Evolutionary conservation across 441 rosid genomes (phyloP).

Genomic region (Dalechampia spathulata): DNA sequence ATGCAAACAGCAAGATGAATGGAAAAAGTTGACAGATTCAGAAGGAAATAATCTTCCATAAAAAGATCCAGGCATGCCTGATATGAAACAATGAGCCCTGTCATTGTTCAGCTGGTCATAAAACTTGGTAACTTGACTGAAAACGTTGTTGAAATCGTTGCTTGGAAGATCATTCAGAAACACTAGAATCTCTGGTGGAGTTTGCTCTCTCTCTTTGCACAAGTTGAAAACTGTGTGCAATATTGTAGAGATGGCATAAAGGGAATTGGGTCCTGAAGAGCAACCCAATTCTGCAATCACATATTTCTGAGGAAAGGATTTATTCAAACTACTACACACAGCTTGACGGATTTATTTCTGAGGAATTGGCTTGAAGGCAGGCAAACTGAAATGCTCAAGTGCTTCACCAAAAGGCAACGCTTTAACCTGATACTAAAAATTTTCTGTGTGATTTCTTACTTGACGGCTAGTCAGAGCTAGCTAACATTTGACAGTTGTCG

Average conservation of each 20-base stretch:
- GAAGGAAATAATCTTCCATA: slow-evolving; percentile 31
- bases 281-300: too few relatives aligned
- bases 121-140: slow-evolving; percentile 28
- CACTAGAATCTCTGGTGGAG: slow-evolving; percentile 20
- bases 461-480: too few relatives aligned
- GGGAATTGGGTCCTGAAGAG: slow-evolving; percentile 37
- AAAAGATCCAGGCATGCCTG: slow-evolving; percentile 39
- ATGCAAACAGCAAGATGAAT: slow-evolving; percentile 34
- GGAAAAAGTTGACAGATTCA: slow-evolving; percentile 32
- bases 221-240: slow-evolving; percentile 8
- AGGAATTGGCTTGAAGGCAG: too few relatives aligned
- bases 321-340: too few relatives aligned
- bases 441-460: too few relatives aligned
- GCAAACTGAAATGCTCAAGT: too few relatives aligned
- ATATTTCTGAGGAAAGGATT: too few relatives aligned
- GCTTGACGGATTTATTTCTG: too few relatives aligned
- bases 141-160: slow-evolving; percentile 41
- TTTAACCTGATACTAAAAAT: too few relatives aligned
- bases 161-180: slow-evolving; percentile 30
- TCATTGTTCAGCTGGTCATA: slow-evolving; percentile 26
- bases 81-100: slow-evolving; percentile 23
- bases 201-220: slow-evolving; percentile 14
- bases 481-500: too few relatives aligned
- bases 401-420: too few relatives aligned
- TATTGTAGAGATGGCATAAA: slow-evolving; percentile 17